Evolutionary conservation across 2,329 filamentous ascomycete species (phyloP).

Genomic region (Trichoderma pleuroti): DNA sequence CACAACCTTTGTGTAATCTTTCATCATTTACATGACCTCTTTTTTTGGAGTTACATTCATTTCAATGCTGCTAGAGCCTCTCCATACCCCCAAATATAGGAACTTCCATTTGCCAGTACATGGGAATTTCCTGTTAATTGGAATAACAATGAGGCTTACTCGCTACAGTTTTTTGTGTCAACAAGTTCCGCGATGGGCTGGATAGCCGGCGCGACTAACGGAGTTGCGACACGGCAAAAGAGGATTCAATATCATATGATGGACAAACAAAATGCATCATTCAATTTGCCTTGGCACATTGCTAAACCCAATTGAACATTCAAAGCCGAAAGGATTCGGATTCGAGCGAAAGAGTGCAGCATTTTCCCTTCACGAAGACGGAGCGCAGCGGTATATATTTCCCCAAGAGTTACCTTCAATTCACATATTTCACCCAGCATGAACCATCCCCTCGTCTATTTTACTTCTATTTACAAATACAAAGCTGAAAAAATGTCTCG

Average conservation of each 20-base stretch:
- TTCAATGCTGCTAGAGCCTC: neutral
- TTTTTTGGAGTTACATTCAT: neutral
- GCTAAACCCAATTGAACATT: neutral
- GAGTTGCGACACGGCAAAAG: neutral
- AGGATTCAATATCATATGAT: neutral
- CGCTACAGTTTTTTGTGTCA: neutral
- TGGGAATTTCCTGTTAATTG: neutral
- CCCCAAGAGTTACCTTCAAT: neutral
- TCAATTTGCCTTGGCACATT: neutral
- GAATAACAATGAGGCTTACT: neutral
- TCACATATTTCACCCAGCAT: neutral
- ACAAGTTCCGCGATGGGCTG: neutral
- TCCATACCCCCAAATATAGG: too few species aligned
- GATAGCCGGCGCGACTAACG: neutral
- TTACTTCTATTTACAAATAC: neutral
- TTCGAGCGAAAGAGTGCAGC: neutral
- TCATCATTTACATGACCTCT: neutral
- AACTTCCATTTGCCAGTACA: too few species aligned
- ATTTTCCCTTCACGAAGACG: neutral
- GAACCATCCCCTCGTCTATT: neutral
- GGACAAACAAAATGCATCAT: neutral
- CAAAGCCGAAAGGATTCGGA: neutral
- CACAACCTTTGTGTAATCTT: neutral
- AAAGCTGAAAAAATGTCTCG: slow-evolving; percentile 22
- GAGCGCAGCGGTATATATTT: neutral